phyloP scores from a whole-genome alignment of 2,329 filamentous ascomycete species.

The Lasiodiplodia sp. region DNA sequence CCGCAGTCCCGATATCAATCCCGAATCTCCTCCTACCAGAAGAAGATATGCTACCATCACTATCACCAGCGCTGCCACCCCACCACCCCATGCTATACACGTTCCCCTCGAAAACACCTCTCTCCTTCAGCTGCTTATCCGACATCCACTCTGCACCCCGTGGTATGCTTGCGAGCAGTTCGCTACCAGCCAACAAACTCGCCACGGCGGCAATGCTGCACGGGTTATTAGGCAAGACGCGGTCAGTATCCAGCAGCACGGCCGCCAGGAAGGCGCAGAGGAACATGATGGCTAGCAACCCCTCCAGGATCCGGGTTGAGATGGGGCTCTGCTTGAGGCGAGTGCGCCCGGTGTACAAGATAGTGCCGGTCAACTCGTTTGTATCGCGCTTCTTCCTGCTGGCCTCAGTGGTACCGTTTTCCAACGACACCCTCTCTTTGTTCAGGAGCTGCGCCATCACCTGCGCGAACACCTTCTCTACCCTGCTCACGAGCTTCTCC shows the following conservation, averaged over 20 bases:
- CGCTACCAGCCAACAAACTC: background rate
- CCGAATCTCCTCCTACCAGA: slow-evolving; percentile 3
- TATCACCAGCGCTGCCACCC: background rate
- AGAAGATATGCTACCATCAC: background rate
- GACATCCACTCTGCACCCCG: slow-evolving; percentile 4
- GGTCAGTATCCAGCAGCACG: background rate
- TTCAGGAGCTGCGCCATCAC: background rate
- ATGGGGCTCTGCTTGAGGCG: slow-evolving; percentile 4
- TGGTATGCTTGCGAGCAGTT: background rate
- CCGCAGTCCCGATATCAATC: slow-evolving; percentile 5
- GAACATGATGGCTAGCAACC: background rate
- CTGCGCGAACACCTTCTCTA: background rate
- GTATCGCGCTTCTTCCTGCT: background rate
- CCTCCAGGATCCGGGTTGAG: background rate
- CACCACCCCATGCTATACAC: slow-evolving; percentile 14
- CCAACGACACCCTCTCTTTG: background rate
- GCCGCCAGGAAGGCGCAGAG: background rate
- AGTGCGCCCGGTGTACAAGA: background rate
- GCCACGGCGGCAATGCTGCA: slow-evolving; percentile 6
- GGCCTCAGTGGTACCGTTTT: too few species aligned
- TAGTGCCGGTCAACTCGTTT: background rate
- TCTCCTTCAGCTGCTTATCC: background rate
- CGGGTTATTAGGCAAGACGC: background rate
- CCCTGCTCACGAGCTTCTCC: background rate
- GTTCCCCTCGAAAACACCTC: background rate